Base-by-base conservation (phyloP, 1,284 basidiomycete species). In the Trametes hirsuta region DNA sequence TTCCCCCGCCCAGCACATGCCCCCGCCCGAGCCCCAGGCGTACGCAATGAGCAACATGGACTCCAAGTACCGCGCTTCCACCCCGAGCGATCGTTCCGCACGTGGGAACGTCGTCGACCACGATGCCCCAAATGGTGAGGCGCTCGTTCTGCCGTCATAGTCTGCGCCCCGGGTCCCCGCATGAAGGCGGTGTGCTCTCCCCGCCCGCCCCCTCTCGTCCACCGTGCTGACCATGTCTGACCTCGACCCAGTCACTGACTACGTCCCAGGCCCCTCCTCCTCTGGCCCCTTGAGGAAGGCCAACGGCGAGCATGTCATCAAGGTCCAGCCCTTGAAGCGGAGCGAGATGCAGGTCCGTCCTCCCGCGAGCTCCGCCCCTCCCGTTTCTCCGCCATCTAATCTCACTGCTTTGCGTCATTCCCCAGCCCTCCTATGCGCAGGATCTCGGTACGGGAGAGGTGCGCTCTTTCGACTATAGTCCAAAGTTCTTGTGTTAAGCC, bases 401-500 rank as follows among this genome's bases (percentile, higher is more conserved):
- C 53, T 62, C 54, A 42, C 53, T 25, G 55, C 48, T 36, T 58
- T 53, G 45, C 24, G 50, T 40, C 45, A 48, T 39, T 46, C 25
- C 55, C 30, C 65, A 91, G 89, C 93, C 90, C 5, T 94, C 91
- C 0, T 96, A 97, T 73, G 87, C 94, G 2, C 93, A 97, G 75
- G 93, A 95, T 74, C 76, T 95, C 55, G 94, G 93, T 49, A 81
- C 85, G 15, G 77, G 78, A 22, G 85, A 88, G 72, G 81, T 82
- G 41, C 37, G 74, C 60, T 12, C 39, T 10, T 3, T 39, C 48
- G n/a, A 15, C 34, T 3, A 11, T 3, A 1, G 5, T 42, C 15
- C 15, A 2, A n/a, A 25, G 21, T 6, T 2, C 12, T n/a, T 15
- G 22, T n/a, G 4, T n/a, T 34, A 2, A 21, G 18, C 12, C 14